Evolutionary conservation across 768 basidiomycete genomes (phyloP), one percentile per base, ranked within the genome.

Genomic region (Leccinum variicolor): DNA sequence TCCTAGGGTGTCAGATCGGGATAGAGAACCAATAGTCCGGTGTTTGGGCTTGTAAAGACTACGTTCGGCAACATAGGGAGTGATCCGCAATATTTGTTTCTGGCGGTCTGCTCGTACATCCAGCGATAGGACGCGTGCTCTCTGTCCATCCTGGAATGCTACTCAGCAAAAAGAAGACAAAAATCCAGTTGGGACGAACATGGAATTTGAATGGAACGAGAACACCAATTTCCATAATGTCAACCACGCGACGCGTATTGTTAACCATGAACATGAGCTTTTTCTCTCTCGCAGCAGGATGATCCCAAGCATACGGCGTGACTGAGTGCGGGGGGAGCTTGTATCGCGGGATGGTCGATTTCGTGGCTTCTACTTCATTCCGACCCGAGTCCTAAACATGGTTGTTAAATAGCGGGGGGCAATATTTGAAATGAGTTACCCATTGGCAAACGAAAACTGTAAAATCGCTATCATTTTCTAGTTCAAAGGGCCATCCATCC

Each of bases 191-290:
- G 17, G 25, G 50, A 75, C 84, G 58, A 62, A 92, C 92, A 48
- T 77, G 76, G 68, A 96, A 92, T 69, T 84, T 92, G 79, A 95
- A 95, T 1, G 97, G 97, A 13, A 91, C 73, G 6, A 96, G 81
- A 62, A 90, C 83, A 26, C 97, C 97, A 21, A 99, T 98, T 72
- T 98, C 97, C 86, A 96, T 87, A 59, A 96, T 87, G 68, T 98
- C 96, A 52, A 98, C 77, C 21, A 79, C 71, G 28, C 92, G 82
- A 11, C 81, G 82, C 53, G 82, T 74, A 23, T 81, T 81, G 45
- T 85, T 86, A 50, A 86, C 79, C 10, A 71, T 69, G 21, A 99
- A 76, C 34, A 84, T 70, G 25, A 99, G 76, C 61, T 84, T 86
- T 74, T 96, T 98, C 63, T 89, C 86, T 48, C 77, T 77, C 1